Evolutionary conservation across 768 basidiomycete species (phyloP).

Genomic region (Rhodotorula toruloides): DNA sequence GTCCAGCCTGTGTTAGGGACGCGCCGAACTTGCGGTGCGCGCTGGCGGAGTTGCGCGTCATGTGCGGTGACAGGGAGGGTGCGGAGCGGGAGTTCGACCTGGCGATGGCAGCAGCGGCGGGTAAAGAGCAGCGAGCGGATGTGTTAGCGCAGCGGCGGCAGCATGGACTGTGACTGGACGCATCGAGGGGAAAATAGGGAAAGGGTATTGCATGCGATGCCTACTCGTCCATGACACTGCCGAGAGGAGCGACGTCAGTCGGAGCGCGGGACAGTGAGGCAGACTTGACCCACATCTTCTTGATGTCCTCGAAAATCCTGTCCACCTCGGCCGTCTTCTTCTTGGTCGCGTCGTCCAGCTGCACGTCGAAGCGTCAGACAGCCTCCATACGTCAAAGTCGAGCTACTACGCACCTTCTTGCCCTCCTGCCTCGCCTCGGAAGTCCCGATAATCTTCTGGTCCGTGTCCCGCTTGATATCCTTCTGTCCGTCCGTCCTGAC

Average conservation of each 20-base stretch:
- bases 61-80: slow-evolving; percentile 9
- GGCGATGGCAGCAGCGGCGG: slow-evolving; percentile 15
- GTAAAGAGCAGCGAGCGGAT: neutral
- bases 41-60: slow-evolving; percentile 10
- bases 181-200: too few relatives aligned
- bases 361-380: neutral
- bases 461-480: slow-evolving; percentile 36
- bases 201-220: neutral
- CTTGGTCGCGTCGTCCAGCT: slow-evolving; percentile 38
- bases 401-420: slow-evolving; percentile 20
- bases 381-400: neutral
- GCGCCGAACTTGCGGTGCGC: slow-evolving; percentile 1
- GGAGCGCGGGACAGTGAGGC: too few relatives aligned
- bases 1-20: slow-evolving; percentile 3
- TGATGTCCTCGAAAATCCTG: slow-evolving; percentile 35
- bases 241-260: too few relatives aligned
- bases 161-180: too few relatives aligned
- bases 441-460: slow-evolving; percentile 27
- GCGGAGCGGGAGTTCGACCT: slow-evolving; percentile 19
- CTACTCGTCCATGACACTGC: slow-evolving; percentile 29
- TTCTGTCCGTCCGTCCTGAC: slow-evolving; percentile 35
- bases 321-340: slow-evolving; percentile 39
- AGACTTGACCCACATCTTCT: slow-evolving; percentile 26
- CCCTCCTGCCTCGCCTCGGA: slow-evolving; percentile 21
- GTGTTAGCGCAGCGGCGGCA: too few relatives aligned